These are phyloP conservation scores for Alternaria gaisen DNA, from an alignment of 2,329 filamentous ascomycete species.

Conservation along the genomic window DNA sequence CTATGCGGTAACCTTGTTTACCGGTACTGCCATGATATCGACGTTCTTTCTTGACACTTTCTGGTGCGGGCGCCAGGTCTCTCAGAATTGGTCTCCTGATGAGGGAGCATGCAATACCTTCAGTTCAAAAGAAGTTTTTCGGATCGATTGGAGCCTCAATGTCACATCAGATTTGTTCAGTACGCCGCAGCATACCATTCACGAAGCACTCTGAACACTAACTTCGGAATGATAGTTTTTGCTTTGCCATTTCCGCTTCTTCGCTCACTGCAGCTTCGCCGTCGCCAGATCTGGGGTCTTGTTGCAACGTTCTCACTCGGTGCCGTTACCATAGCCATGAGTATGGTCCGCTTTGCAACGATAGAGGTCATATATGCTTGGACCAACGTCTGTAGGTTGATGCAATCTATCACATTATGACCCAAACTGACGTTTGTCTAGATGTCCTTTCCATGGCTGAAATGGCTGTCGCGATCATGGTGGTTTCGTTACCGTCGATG, in stretches of 20 bases:
- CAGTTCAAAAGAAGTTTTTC: constrained; percentile 29
- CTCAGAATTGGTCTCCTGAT: constrained; percentile 31
- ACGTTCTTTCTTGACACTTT: constrained; percentile 31
- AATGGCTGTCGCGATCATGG: constrained; percentile 38
- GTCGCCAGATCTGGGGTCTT: constrained; percentile 33
- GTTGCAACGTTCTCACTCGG: constrained; percentile 35
- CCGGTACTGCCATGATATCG: constrained; percentile 21
- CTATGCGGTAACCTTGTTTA: constrained; percentile 19
- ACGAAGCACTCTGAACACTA: not conserved
- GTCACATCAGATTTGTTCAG: constrained; percentile 23
- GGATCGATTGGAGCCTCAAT: constrained; percentile 27
- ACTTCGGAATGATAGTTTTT: constrained; percentile 20
- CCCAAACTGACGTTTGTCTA: constrained; percentile 9
- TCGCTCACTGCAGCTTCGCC: constrained; percentile 27
- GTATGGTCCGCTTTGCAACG: constrained; percentile 31
- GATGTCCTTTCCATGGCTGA: constrained; percentile 40
- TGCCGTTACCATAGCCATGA: constrained; percentile 33
- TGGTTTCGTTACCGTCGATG: constrained; percentile 36
- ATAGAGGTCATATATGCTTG: constrained; percentile 34
- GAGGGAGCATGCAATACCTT: constrained; percentile 29
- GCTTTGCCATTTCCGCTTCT: constrained; percentile 36
- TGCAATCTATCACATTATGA: not conserved
- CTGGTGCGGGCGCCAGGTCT: constrained; percentile 28
- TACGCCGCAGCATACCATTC: not conserved
- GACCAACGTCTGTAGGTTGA: constrained; percentile 36